Percentiles rank a stretch among this genome's conserved stretches.
phyloP scores from a whole-genome alignment of 768 basidiomycete genomes.

The Tulasnella sp. region DNA sequence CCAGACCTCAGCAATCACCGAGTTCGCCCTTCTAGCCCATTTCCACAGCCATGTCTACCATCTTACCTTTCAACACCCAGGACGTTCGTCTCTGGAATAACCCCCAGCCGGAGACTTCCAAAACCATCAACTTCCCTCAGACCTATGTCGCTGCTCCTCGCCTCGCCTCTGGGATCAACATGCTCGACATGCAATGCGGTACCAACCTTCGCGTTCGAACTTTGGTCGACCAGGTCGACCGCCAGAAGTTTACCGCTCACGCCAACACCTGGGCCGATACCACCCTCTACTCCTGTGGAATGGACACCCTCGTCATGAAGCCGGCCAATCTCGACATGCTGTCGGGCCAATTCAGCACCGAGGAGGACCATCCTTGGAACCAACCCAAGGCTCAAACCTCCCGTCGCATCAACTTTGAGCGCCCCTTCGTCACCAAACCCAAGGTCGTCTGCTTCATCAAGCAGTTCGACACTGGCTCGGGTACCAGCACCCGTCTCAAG shows the following conservation, averaged over 20 bases:
- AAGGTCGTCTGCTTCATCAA: neutral
- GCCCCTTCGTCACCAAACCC: neutral
- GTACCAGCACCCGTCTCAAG: conserved; percentile 8
- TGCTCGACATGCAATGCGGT: neutral
- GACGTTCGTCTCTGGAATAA: neutral
- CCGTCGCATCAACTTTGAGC: conserved; percentile 21
- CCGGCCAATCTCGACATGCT: conserved; percentile 2
- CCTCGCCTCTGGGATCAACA: neutral
- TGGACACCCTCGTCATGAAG: neutral
- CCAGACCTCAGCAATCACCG: too few species aligned
- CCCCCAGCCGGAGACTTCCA: neutral
- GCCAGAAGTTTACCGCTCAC: neutral
- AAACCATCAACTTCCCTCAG: neutral
- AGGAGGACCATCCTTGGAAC: conserved; percentile 21
- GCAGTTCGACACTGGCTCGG: neutral
- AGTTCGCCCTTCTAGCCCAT: too few species aligned
- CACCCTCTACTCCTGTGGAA: neutral
- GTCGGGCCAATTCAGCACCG: neutral
- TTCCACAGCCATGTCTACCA: neutral
- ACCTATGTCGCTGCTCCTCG: neutral
- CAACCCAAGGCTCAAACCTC: neutral
- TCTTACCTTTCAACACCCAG: neutral
- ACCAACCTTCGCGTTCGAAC: neutral
- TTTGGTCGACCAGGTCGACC: neutral
- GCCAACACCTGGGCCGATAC: neutral